Percentiles rank a stretch among this genome's conserved stretches.
Evolutionary conservation across 179 eudicot genomes (phyloP).

Genomic region (Beta corolliflora): DNA sequence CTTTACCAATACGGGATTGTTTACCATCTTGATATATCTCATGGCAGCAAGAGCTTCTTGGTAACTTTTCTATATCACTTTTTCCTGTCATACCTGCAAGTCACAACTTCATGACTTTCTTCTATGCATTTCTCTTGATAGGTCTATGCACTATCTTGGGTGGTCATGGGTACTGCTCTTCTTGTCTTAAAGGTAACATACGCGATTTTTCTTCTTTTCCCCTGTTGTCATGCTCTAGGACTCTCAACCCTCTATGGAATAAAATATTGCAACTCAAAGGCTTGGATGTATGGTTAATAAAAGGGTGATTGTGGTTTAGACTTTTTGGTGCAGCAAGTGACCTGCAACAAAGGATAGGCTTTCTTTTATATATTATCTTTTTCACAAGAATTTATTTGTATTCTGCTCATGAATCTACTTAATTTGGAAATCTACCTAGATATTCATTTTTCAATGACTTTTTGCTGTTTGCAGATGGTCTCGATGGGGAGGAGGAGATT

Average conservation of each 20-base stretch:
- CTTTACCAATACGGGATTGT: conserved; percentile 80
- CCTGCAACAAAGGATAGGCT: background rate
- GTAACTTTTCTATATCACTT: conserved; percentile 33
- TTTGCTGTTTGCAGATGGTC: conserved; percentile 54
- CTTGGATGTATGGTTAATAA: background rate
- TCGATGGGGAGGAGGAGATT: conserved; percentile 94
- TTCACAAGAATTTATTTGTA: background rate
- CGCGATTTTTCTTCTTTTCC: background rate
- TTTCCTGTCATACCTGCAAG: conserved; percentile 2
- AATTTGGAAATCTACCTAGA: background rate
- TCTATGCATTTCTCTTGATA: conserved; percentile 32
- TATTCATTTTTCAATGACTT: conserved; percentile 16
- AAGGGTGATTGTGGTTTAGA: background rate
- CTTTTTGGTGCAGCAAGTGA: background rate
- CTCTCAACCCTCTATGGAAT: no score
- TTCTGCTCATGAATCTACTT: background rate
- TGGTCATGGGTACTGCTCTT: conserved; percentile 73
- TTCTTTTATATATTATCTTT: background rate
- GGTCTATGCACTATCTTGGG: conserved; percentile 98
- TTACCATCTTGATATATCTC: conserved; percentile 73
- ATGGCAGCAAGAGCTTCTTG: conserved; percentile 46
- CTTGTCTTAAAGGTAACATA: conserved; percentile 71
- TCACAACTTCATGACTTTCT: conserved; percentile 16
- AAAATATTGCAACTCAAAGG: background rate
- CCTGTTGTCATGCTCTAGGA: background rate